Percentiles rank a stretch among this genome's conserved stretches.
phyloP scores from a whole-genome alignment of 331 rosid genomes.

The Quercus phellos region DNA sequence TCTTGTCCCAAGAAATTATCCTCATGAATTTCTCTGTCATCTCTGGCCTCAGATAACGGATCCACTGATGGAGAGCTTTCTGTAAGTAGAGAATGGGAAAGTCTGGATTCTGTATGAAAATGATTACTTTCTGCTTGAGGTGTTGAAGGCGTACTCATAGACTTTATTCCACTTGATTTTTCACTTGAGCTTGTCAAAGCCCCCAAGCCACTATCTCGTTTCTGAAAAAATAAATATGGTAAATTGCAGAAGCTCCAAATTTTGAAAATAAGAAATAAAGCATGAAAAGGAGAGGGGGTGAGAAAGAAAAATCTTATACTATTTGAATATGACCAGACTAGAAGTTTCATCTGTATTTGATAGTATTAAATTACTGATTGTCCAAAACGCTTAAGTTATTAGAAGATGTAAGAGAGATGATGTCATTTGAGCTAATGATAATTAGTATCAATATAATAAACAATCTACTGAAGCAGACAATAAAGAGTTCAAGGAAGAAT shows the following conservation, averaged over 20 bases:
- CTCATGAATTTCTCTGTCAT: slow-evolving; percentile 54
- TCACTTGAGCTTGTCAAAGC: slow-evolving; percentile 65
- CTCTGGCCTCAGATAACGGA: slow-evolving; percentile 59
- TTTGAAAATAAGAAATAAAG: slow-evolving; percentile 13
- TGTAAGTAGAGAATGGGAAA: slow-evolving; percentile 59
- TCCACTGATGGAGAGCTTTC: slow-evolving; percentile 80
- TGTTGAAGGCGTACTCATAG: slow-evolving; percentile 83
- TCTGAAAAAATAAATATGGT: slow-evolving; percentile 46
- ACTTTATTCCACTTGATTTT: slow-evolving; percentile 85
- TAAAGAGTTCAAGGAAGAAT: too few relatives aligned
- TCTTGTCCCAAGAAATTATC: slow-evolving; percentile 69
- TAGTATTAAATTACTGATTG: too few relatives aligned
- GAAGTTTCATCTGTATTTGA: slow-evolving; percentile 6
- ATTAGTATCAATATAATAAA: too few relatives aligned
- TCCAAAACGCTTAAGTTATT: too few relatives aligned
- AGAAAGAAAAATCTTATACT: background rate
- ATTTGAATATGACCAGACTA: background rate
- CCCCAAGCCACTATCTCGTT: slow-evolving; percentile 72
- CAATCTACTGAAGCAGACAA: too few relatives aligned
- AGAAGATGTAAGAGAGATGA: too few relatives aligned
- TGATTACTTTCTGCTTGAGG: slow-evolving; percentile 77
- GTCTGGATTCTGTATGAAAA: slow-evolving; percentile 58
- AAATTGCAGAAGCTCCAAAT: slow-evolving; percentile 25
- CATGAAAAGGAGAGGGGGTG: background rate
- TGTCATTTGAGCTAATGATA: too few relatives aligned